Conservation (phyloP, 2,329 filamentous ascomycete species). For the Cercospora zeina region DNA sequence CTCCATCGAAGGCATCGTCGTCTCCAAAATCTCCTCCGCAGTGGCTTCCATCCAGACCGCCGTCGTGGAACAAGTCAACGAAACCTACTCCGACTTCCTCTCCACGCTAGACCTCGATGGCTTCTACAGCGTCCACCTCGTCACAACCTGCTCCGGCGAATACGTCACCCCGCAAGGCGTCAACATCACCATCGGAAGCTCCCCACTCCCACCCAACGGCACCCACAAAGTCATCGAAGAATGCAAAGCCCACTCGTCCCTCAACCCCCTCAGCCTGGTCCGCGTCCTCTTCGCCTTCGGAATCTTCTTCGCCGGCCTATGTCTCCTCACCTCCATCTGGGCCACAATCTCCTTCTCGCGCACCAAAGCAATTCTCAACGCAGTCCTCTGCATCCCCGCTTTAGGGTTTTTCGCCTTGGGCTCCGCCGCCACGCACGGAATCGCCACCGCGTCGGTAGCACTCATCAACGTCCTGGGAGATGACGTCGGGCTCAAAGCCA, state of each 20-base stretch:
- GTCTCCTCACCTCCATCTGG: conserved; percentile 50
- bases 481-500: conserved; percentile 51
- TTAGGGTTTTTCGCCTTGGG: conserved; percentile 65
- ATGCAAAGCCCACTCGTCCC: conserved; percentile 56
- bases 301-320: conserved; percentile 54
- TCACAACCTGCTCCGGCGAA: conserved; percentile 58
- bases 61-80: conserved; percentile 46
- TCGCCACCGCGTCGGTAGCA: conserved; percentile 55
- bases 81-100: conserved; percentile 45
- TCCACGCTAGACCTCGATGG: conserved; percentile 56
- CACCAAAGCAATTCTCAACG: conserved; percentile 51
- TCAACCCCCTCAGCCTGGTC: conserved; percentile 57
- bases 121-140: conserved; percentile 62
- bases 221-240: conserved; percentile 53
- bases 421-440: conserved; percentile 72
- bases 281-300: conserved; percentile 61
- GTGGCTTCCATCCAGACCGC: conserved; percentile 42
- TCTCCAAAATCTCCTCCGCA: conserved; percentile 29
- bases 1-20: conserved; percentile 27
- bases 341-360: conserved; percentile 45
- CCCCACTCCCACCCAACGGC: conserved; percentile 33
- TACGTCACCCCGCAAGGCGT: conserved; percentile 45
- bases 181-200: conserved; percentile 45
- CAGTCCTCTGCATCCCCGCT: conserved; percentile 51
- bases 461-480: conserved; percentile 57